Evolutionary conservation across 2,329 filamentous ascomycete genomes (phyloP), one percentile per base, ranked within the genome.

Genomic region (Cytospora chrysosperma): DNA sequence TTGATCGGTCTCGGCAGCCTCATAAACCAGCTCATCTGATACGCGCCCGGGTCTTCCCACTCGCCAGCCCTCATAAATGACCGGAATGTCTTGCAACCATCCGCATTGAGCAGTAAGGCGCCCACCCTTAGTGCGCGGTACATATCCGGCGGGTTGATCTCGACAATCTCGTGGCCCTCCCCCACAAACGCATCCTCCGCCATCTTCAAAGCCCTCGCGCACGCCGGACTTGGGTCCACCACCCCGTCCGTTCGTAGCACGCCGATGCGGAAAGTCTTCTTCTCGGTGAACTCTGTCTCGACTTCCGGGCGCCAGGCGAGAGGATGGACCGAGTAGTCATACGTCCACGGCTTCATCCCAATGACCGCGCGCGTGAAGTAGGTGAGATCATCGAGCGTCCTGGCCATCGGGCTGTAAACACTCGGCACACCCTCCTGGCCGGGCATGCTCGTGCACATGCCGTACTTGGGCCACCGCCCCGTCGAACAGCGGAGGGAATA

Each of bases 321-420:
- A 0, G 92, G 93, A 71, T 96, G 92, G 1, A 94, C 91, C 0
- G 86, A 89, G 69, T 92, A 88, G 73, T 97, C 93, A 72, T 96
- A 96, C 64, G 85, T 88, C 93, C 93, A 97, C 0, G 93, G 92
- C 75, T 91, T 81, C 87, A 95, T 94, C 57, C 85, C 78, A 61
- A 97, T 85, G 61, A 97, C 79, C 9, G 87, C 85, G 59, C 87
- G 86, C 4, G 91, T 91, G 75, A 97, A 97, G 77, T 96, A 97
- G 1, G 83, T 84, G 65, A 97, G 78, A 72, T 97, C 93, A 67
- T 88, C 85, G 64, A 97, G 77, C 0, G 93, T 97, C 59, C 93
- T 85, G 3, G 93, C 86, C 94, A 98, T 97, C 6, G 93, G 93
- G 63, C 91, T 94, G 77, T 93, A 97, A 24, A 97, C 92, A 67